Evolutionary conservation across 2,329 filamentous ascomycete species (phyloP), one percentile per base, ranked within the genome.

Genomic region (Fusarium buharicum): DNA sequence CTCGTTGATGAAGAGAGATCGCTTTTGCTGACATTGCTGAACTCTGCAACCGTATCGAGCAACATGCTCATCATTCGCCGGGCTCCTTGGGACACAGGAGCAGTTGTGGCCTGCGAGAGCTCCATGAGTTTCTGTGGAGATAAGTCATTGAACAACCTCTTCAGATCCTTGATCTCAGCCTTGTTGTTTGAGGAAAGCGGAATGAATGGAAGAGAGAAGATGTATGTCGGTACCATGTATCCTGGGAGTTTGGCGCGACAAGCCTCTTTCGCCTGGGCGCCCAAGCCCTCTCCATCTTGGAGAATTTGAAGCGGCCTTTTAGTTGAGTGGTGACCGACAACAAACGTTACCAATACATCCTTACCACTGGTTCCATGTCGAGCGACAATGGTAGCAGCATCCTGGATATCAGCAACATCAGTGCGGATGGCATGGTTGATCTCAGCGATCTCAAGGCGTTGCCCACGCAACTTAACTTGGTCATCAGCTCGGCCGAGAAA

Each of bases 171-270:
- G 7, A 83, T 81, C 68, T 97, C 93, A 0, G 90, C 89, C 72
- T 97, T 97, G 75, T 97, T 97, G 74, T 97, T 97, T 7, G 90
- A 80, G 1, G 92, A 96, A 0, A 97, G 80, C 0, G 93, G 93
- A 50, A 97, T 87, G 8, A 79, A 82, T 0, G 87, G 83, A 8
- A 97, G 77, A 4, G 84, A 84, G 20, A 97, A 79, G 55, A 96
- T 87, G 70, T 95, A 91, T 0, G 92, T 93, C 1, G 93, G 94
- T 2, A 97, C 85, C 93, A 97, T 97, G 73, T 97, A 97, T 0
- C 83, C 84, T 0, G 93, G 91, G 4, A 97, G 82, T 18, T 81
- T 86, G 2, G 84, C 79, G 30, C 84, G 84, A 66, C 93, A 97
- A n/a, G 86, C 84, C 20, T 83, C 78, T 63, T 82, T 82, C 6